phyloP scores from a whole-genome alignment of 495 filamentous ascomycete species.

The Mytilinidion resinicola region DNA sequence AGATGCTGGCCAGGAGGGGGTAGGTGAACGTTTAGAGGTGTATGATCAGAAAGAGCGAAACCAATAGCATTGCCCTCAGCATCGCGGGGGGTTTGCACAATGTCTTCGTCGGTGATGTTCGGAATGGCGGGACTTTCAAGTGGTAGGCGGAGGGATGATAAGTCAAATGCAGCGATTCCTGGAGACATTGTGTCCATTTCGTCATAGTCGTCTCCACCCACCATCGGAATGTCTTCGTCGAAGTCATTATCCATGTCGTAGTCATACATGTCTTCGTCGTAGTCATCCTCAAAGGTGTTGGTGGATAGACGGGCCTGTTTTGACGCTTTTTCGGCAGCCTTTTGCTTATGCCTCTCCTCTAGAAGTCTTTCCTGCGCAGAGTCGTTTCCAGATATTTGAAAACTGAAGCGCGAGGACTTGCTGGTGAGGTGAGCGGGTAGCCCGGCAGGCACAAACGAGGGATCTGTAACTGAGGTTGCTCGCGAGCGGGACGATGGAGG shows the following conservation, averaged over 20 bases:
- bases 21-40: conserved; percentile 10
- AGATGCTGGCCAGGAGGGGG: conserved; percentile 5
- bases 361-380: conserved; percentile 73
- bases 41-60: conserved; percentile 19
- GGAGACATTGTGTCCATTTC: conserved; percentile 39
- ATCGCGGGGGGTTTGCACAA: conserved; percentile 19
- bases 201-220: conserved; percentile 41
- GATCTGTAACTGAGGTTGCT: conserved; percentile 45
- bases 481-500: conserved; percentile 41
- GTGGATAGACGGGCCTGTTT: conserved; percentile 26
- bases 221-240: conserved; percentile 28
- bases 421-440: conserved; percentile 63
- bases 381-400: conserved; percentile 75
- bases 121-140: conserved; percentile 17
- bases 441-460: conserved; percentile 29
- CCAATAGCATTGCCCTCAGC: conserved; percentile 19
- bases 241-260: conserved; percentile 32
- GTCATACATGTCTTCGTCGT: conserved; percentile 16
- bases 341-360: conserved; percentile 77
- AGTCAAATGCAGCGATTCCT: conserved; percentile 21
- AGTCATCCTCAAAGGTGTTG: conserved; percentile 38
- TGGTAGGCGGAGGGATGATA: conserved; percentile 14
- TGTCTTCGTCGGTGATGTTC: conserved; percentile 9
- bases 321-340: conserved; percentile 52
- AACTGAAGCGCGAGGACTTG: conserved; percentile 84